Percentiles rank a stretch among this genome's conserved stretches.
Evolutionary conservation across 2,329 filamentous ascomycete genomes (phyloP).

Genomic region (Aspergillus luchuensis): DNA sequence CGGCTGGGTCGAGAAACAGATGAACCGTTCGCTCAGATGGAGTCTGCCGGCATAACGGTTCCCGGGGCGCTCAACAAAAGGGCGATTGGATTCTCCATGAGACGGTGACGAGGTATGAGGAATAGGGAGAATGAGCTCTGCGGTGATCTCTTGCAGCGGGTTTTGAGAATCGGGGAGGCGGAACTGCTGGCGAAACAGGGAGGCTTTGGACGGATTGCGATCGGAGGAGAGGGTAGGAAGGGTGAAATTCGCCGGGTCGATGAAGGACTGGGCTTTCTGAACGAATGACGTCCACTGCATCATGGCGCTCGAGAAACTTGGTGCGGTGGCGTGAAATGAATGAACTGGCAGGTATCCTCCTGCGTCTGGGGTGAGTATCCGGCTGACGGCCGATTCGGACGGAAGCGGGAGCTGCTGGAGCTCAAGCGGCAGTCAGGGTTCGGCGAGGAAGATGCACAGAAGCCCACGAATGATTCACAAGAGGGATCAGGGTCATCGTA

Average conservation of each 20-base stretch:
- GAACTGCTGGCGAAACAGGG: conserved; percentile 94
- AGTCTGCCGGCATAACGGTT: conserved; percentile 91
- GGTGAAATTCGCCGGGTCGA: conserved; percentile 82
- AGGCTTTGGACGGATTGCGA: conserved; percentile 83
- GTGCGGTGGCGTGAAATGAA: neutral
- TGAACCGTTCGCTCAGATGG: conserved; percentile 88
- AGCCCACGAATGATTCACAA: conserved; percentile 25
- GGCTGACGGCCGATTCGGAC: conserved; percentile 17
- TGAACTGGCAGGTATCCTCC: conserved; percentile 3
- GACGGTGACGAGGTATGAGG: conserved; percentile 60
- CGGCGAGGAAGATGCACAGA: conserved; percentile 24
- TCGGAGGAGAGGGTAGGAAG: conserved; percentile 73
- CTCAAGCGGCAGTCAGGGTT: conserved; percentile 22
- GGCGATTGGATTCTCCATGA: conserved; percentile 63
- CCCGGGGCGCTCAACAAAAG: conserved; percentile 62
- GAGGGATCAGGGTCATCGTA: conserved; percentile 33
- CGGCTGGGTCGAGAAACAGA: conserved; percentile 94
- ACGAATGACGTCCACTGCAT: conserved; percentile 77
- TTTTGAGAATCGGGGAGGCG: conserved; percentile 89
- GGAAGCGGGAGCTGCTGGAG: conserved; percentile 25
- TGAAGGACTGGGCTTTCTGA: conserved; percentile 92
- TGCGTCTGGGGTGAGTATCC: neutral
- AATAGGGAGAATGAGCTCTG: conserved; percentile 85
- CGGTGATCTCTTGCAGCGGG: conserved; percentile 92
- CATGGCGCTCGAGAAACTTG: conserved; percentile 43